Evolutionary conservation across 179 eudicot species (phyloP).

Genomic region (Silene vulgaris): DNA sequence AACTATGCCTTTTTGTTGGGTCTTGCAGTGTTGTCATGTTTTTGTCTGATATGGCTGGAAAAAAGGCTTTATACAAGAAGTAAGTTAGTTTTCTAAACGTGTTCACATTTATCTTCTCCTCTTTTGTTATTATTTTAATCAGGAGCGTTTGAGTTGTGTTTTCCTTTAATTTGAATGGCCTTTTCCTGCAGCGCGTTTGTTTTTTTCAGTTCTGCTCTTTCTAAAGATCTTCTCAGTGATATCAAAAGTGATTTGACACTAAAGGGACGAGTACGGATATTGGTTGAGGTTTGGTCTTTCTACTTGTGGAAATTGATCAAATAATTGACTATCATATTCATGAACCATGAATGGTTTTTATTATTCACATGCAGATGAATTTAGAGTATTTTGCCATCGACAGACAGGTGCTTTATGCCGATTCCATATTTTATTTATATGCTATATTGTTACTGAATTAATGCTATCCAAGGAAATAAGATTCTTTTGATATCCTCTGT

Average conservation of each 20-base stretch:
- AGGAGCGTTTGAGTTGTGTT: not conserved
- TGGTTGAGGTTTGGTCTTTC: slow-evolving; percentile 55
- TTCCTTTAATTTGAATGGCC: not conserved
- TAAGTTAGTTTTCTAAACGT: slow-evolving; percentile 32
- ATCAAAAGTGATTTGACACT: slow-evolving; percentile 70
- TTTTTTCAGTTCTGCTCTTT: slow-evolving; percentile 76
- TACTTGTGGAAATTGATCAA: slow-evolving; percentile 10
- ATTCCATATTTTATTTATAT: no score
- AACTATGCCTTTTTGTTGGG: slow-evolving; percentile 13
- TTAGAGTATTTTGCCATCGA: slow-evolving; percentile 92
- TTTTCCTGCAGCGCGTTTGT: slow-evolving; percentile 64
- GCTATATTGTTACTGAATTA: not conserved
- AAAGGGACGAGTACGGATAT: slow-evolving; percentile 66
- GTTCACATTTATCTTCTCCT: not conserved
- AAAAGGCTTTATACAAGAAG: slow-evolving; percentile 81
- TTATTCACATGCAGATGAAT: slow-evolving; percentile 68
- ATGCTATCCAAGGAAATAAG: not conserved
- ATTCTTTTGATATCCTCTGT: not conserved
- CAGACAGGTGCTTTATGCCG: slow-evolving; percentile 56
- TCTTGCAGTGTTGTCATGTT: slow-evolving; percentile 71
- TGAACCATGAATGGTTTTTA: slow-evolving; percentile 1
- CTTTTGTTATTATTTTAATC: not conserved
- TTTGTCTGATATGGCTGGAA: slow-evolving; percentile 90
- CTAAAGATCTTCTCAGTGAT: slow-evolving; percentile 56
- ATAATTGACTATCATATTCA: not conserved